Conservation (phyloP, 192 early-diverging fungal species). For the Podila epigama region DNA sequence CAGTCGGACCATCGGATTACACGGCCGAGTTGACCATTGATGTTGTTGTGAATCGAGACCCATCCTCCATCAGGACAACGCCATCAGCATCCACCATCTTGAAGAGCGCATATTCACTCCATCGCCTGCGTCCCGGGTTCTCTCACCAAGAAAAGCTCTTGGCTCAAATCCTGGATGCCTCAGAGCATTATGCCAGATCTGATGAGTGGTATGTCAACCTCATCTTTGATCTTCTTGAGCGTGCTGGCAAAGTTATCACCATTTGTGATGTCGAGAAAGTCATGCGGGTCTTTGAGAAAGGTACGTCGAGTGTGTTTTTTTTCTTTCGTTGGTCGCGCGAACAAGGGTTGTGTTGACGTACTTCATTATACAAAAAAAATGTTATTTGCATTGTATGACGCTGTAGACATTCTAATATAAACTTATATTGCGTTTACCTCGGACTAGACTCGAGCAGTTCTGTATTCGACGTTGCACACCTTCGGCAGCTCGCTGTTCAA, state of each 20-base stretch:
- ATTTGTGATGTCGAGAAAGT: constrained; percentile 24
- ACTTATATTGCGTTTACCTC: neutral
- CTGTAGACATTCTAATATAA: neutral
- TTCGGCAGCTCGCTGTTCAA: constrained; percentile 18
- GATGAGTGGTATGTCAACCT: constrained; percentile 34
- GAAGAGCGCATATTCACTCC: too few relatives aligned
- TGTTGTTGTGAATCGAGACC: too few relatives aligned
- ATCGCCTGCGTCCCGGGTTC: neutral
- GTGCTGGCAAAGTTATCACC: constrained; percentile 7
- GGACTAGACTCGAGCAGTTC: constrained; percentile 19
- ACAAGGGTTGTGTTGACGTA: neutral
- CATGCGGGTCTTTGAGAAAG: constrained; percentile 28
- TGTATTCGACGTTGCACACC: constrained; percentile 12
- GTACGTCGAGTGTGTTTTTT: constrained; percentile 2
- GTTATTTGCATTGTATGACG: neutral
- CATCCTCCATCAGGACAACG: neutral
- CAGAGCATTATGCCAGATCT: constrained; percentile 32
- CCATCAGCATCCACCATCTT: neutral
- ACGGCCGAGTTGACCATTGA: neutral
- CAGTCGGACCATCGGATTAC: too few relatives aligned
- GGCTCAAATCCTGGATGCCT: constrained; percentile 40
- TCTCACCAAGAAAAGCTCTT: constrained; percentile 35
- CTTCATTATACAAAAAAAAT: neutral
- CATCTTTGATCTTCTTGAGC: constrained; percentile 25
- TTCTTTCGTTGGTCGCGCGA: neutral